Conservation (phyloP, 768 basidiomycete species). For the Mycena kentingensis region DNA sequence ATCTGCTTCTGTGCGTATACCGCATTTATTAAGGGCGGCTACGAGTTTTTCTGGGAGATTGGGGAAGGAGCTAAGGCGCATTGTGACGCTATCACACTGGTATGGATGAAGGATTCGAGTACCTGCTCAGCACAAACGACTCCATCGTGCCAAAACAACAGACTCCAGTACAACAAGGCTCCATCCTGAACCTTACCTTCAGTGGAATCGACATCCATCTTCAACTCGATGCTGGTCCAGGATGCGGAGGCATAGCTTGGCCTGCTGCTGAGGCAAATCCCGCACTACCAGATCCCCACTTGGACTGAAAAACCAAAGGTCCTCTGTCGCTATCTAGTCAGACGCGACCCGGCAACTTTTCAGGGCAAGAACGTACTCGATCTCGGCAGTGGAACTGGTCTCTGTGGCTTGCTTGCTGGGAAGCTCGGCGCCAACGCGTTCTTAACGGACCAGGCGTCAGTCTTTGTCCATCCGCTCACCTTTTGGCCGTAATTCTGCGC, state of each 20-base stretch:
- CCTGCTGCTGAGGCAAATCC: constrained; percentile 79
- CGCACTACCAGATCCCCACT: constrained; percentile 7
- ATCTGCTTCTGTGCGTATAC: constrained; percentile 59
- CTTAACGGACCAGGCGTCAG: constrained; percentile 92
- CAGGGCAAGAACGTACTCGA: constrained; percentile 67
- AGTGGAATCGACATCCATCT: constrained; percentile 48
- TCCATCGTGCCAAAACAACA: constrained; percentile 56
- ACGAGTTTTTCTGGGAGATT: constrained; percentile 36
- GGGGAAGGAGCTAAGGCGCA: constrained; percentile 45
- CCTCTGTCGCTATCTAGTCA: constrained; percentile 72
- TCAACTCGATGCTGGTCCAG: constrained; percentile 76
- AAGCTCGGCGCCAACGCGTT: constrained; percentile 67
- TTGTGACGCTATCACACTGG: constrained; percentile 17
- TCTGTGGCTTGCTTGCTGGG: constrained; percentile 86
- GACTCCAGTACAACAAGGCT: constrained; percentile 45
- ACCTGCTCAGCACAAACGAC: constrained; percentile 24
- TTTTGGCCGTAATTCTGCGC: constrained; percentile 12
- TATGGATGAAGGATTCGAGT: constrained; percentile 13
- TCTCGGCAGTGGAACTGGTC: constrained; percentile 88
- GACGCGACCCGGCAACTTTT: constrained; percentile 52
- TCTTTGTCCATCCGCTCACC: too few species aligned
- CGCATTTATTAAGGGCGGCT: constrained; percentile 46
- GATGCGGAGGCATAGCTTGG: constrained; percentile 93
- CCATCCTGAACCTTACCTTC: constrained; percentile 50
- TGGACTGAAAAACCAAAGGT: constrained; percentile 50